These are phyloP conservation scores for Gliomastix tumulicola DNA, from an alignment of 2,329 filamentous ascomycete species.

Conservation along the genomic window DNA sequence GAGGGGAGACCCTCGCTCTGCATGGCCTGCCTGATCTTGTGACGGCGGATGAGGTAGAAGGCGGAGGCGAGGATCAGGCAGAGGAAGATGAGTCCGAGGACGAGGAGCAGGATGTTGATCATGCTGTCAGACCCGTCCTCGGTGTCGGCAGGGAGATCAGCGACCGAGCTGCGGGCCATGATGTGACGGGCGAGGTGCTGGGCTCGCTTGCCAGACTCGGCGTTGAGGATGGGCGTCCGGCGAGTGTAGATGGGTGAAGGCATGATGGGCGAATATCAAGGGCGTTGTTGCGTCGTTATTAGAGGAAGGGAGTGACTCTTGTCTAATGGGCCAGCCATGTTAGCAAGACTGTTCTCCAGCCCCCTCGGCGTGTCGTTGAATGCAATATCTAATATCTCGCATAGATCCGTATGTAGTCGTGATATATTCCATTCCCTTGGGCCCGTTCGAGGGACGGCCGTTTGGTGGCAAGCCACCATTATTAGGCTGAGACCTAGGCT, in stretches of 20 bases:
- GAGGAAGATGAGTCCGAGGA: conserved; percentile 72
- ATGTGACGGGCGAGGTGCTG: conserved; percentile 1
- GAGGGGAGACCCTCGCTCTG: conserved; percentile 55
- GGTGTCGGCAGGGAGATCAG: conserved; percentile 17
- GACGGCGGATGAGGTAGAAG: conserved; percentile 62
- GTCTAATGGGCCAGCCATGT: no score
- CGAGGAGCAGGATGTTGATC: conserved; percentile 70
- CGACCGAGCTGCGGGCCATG: conserved; percentile 3
- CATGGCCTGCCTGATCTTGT: conserved; percentile 27
- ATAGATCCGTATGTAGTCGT: no score
- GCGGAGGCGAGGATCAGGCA: conserved; percentile 59
- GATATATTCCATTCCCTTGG: no score
- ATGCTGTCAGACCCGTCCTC: conserved; percentile 49
- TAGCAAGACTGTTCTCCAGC: no score
- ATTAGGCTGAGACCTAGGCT: no score
- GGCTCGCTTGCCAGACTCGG: neutral
- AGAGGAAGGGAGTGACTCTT: no score
- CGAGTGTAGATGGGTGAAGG: neutral
- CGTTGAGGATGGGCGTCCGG: conserved; percentile 2
- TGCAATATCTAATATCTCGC: no score
- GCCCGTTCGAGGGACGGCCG: no score
- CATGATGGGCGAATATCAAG: conserved; percentile 4
- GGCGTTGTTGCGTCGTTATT: no score
- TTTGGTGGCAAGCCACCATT: no score
- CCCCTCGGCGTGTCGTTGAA: no score